Conservation (phyloP, 768 basidiomycete species). For the Cubamyces lactineus region DNA sequence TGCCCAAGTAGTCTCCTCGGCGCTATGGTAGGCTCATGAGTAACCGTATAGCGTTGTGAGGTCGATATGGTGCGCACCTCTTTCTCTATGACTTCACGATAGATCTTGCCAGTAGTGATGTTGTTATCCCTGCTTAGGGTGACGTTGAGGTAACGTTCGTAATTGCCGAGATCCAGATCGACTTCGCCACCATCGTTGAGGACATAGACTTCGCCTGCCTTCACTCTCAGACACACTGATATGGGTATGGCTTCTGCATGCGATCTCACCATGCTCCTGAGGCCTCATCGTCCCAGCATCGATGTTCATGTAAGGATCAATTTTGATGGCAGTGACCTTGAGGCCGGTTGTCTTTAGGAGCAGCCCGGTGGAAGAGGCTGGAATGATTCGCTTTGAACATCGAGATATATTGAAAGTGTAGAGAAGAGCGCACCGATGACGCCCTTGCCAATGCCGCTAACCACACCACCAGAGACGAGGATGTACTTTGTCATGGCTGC, state of each 20-base stretch:
- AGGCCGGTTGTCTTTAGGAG: constrained; percentile 93
- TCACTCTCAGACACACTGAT: constrained; percentile 10
- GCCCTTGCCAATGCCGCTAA: constrained; percentile 99
- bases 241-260: background rate
- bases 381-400: constrained; percentile 27
- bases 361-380: constrained; percentile 96
- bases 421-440: constrained; percentile 83
- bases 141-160: constrained; percentile 96
- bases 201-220: constrained; percentile 91
- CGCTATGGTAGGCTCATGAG: constrained; percentile 45
- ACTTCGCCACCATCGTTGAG: constrained; percentile 98
- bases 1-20: constrained; percentile 89
- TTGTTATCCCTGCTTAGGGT: constrained; percentile 95
- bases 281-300: constrained; percentile 99
- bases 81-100: constrained; percentile 93
- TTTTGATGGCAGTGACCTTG: constrained; percentile 99
- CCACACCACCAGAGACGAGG: constrained; percentile 93
- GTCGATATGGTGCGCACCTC: constrained; percentile 58
- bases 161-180: constrained; percentile 96
- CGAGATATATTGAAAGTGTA: constrained; percentile 14
- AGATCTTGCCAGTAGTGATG: constrained; percentile 98
- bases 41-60: background rate
- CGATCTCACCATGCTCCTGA: constrained; percentile 89
- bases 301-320: constrained; percentile 99
- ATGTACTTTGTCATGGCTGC: constrained; percentile 90